Conservation (phyloP, 2,329 filamentous ascomycete genomes). For the Hypoxylon sp. region DNA sequence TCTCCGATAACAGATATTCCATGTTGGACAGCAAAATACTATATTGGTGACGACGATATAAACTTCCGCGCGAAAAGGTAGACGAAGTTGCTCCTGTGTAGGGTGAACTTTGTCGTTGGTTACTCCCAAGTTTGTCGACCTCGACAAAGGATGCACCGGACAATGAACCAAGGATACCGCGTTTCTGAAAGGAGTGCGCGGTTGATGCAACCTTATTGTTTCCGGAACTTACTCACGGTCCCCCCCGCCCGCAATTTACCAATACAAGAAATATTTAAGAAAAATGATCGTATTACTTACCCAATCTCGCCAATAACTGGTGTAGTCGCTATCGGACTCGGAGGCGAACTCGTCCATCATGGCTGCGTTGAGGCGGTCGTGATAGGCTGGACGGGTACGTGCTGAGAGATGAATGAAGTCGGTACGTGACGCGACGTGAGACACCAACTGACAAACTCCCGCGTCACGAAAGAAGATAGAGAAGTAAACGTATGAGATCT, state of each 20-base stretch:
- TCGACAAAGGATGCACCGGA: slow-evolving; percentile 3
- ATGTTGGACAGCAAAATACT: slow-evolving; percentile 2
- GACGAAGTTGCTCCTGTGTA: neutral
- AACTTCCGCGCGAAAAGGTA: neutral
- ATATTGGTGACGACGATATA: neutral
- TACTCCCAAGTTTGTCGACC: neutral
- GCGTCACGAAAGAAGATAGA: neutral
- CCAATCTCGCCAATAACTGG: slow-evolving; percentile 99
- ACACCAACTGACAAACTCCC: neutral
- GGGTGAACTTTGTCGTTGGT: neutral
- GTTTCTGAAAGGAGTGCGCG: slow-evolving; percentile 10
- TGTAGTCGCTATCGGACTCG: slow-evolving; percentile 98
- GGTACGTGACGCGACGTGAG: slow-evolving; percentile 23
- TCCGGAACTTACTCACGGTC: neutral
- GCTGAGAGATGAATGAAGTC: neutral
- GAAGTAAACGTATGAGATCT: neutral
- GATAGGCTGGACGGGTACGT: slow-evolving; percentile 13
- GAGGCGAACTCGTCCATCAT: slow-evolving; percentile 97
- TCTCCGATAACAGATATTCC: slow-evolving; percentile 2
- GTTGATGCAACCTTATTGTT: slow-evolving; percentile 4
- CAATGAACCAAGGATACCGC: slow-evolving; percentile 5
- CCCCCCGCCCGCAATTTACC: neutral
- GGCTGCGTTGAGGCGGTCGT: slow-evolving; percentile 33
- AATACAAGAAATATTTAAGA: neutral
- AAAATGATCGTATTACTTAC: slow-evolving; percentile 74